Evolutionary conservation across 106 monocot species (phyloP), one percentile per base, ranked within the genome.

Genomic region (Xerophyta viscosa): DNA sequence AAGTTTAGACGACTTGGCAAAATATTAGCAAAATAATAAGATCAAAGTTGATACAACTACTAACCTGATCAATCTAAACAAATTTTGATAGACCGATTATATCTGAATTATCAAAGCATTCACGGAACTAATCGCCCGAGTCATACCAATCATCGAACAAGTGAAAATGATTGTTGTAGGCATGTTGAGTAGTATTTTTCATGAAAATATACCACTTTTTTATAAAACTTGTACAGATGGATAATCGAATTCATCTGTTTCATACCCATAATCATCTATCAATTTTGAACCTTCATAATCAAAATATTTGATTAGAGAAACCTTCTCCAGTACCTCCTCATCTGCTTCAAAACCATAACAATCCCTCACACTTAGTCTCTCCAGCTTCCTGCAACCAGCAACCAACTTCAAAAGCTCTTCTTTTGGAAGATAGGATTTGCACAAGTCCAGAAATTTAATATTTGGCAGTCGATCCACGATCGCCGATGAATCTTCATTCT

Each of bases 341-440:
- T 72, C 64, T 0, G 22, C 47, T 30, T 82, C 56, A 31, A 82
- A 77, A 0, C 76, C 82, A n/a, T 69, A 31, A 39, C 76, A 82
- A 6, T 65, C 61, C 1, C 24, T 68, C 18, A 62, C 76, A 30
- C 28, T 59, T 29, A 82, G 31, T 14, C 57, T 66, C 45, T 65
- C 60, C 41, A 82, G 56, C 26, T 60, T 36, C 28, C 20, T 55
- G 30, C 67, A 77, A 2, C 82, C 72, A 9, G 54, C 48, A 17
- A 72, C 11, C 27, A 82, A 65, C 6, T 28, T 45, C 14, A 69
- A 15, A 45, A 82, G 18, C 33, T 69, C 50, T 8, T 57, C 65
- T 45, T 53, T 72, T 12, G 27, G 37, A 53, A 82, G 19, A 42
- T 56, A 65, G 2, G 72, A 82, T 20, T 27, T 41, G 76, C 47